Conservation (phyloP, 2,329 filamentous ascomycete species). For the Onygena corvina region DNA sequence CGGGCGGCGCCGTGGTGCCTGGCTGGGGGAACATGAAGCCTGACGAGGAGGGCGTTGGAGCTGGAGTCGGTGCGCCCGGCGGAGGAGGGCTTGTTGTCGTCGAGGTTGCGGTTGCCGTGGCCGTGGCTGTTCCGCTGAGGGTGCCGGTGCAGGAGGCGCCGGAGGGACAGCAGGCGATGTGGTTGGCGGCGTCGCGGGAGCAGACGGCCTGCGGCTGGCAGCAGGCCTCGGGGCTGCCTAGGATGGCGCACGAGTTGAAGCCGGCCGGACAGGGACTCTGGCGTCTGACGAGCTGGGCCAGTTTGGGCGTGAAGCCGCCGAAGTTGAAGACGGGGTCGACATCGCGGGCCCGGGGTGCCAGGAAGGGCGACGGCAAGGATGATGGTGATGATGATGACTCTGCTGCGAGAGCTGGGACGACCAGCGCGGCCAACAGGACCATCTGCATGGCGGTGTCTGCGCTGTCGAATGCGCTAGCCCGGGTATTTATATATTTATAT, state of each 20-base stretch:
- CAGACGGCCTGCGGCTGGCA: slow-evolving; percentile 44
- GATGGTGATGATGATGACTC: too few species aligned
- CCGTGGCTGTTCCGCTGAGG: slow-evolving; percentile 26
- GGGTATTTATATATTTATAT: too few species aligned
- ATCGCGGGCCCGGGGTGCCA: slow-evolving; percentile 7
- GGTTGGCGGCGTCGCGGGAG: slow-evolving; percentile 43
- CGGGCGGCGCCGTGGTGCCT: slow-evolving; percentile 23
- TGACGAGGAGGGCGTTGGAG: slow-evolving; percentile 18
- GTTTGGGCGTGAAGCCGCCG: slow-evolving; percentile 5
- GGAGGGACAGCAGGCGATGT: slow-evolving; percentile 51
- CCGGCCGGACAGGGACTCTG: slow-evolving; percentile 38
- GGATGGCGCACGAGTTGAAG: slow-evolving; percentile 42
- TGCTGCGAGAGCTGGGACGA: slow-evolving; percentile 4
- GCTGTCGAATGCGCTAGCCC: too few species aligned
- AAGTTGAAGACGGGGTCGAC: neutral
- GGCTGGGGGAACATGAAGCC: slow-evolving; percentile 29
- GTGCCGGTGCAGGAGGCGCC: slow-evolving; percentile 48
- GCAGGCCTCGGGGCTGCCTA: slow-evolving; percentile 45
- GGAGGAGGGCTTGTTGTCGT: too few species aligned
- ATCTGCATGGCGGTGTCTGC: too few species aligned
- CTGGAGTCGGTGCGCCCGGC: slow-evolving; percentile 16
- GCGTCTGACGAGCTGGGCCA: slow-evolving; percentile 13
- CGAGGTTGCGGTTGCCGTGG: slow-evolving; percentile 16
- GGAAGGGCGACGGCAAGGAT: slow-evolving; percentile 14
- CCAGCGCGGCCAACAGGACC: slow-evolving; percentile 8